Conservation (phyloP, 208 protist species). For the Trichomonas gallinae region DNA sequence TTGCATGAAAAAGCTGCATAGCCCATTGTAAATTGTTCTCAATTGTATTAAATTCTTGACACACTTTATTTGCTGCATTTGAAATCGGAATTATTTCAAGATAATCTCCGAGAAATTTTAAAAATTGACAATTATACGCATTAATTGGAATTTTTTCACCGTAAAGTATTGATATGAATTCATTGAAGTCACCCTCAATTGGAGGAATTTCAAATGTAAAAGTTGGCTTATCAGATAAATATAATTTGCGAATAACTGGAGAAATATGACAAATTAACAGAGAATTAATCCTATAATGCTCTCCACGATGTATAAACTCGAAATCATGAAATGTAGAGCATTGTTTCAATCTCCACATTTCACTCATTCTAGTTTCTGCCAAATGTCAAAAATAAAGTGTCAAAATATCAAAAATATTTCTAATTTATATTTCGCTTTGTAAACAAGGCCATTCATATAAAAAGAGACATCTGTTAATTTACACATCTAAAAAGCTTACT, state of each 20-base stretch:
- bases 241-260: neutral
- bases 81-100: neutral
- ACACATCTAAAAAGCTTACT: too few relatives aligned
- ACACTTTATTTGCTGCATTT: neutral
- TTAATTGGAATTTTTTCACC: neutral
- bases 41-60: neutral
- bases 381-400: too few relatives aligned
- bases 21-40: neutral
- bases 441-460: too few relatives aligned
- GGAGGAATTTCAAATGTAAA: neutral
- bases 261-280: neutral
- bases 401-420: too few relatives aligned
- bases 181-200: neutral
- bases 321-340: neutral
- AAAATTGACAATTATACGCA: neutral
- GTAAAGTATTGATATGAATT: neutral
- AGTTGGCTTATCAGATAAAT: neutral
- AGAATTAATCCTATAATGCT: neutral
- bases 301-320: neutral
- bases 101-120: neutral
- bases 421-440: too few relatives aligned
- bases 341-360: neutral
- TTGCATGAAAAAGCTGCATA: neutral
- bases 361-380: neutral
- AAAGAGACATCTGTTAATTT: too few relatives aligned